These are phyloP conservation scores for Aspergillus haitiensis DNA, from an alignment of 495 filamentous ascomycete species.

Conservation along the genomic window DNA sequence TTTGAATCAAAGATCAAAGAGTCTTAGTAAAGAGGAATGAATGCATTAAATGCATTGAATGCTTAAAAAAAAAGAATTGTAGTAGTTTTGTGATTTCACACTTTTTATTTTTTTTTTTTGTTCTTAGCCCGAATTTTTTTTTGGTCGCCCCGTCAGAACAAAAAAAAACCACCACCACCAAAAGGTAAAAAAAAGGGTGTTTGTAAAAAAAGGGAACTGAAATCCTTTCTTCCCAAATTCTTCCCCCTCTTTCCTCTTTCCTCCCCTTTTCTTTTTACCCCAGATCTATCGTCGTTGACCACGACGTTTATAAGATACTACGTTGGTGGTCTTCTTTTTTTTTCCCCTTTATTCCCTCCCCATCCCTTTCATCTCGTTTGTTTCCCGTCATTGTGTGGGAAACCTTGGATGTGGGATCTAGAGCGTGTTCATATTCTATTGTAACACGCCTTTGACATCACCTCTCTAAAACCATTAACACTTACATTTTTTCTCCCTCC, in stretches of 20 bases:
- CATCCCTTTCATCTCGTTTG: constrained; percentile 16
- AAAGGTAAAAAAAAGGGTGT: constrained; percentile 18
- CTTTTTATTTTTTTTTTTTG: constrained; percentile 11
- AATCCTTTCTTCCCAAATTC: constrained; percentile 23
- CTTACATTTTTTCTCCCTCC: constrained; percentile 7
- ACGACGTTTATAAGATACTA: constrained; percentile 23
- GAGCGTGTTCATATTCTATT: constrained; percentile 24
- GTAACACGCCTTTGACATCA: constrained; percentile 25
- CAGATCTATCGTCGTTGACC: constrained; percentile 29
- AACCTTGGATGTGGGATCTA: constrained; percentile 26
- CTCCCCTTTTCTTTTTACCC: constrained; percentile 19
- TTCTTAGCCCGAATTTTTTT: background rate
- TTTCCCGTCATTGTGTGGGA: constrained; percentile 28
- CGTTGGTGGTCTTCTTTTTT: constrained; percentile 25
- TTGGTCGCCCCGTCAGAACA: constrained; percentile 10
- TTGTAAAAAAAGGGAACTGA: constrained; percentile 22
- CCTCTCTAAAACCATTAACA: constrained; percentile 2
- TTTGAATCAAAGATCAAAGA: no score
- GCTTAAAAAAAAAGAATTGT: background rate
- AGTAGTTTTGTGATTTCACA: background rate
- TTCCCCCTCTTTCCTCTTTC: constrained; percentile 13
- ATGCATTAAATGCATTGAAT: background rate
- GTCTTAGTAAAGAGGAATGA: background rate
- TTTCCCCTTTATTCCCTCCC: constrained; percentile 11
- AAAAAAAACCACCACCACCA: constrained; percentile 20